Percentiles rank a stretch among this genome's conserved stretches.
Conservation (phyloP, 768 basidiomycete genomes). For the Infundibulicybe gibba region DNA sequence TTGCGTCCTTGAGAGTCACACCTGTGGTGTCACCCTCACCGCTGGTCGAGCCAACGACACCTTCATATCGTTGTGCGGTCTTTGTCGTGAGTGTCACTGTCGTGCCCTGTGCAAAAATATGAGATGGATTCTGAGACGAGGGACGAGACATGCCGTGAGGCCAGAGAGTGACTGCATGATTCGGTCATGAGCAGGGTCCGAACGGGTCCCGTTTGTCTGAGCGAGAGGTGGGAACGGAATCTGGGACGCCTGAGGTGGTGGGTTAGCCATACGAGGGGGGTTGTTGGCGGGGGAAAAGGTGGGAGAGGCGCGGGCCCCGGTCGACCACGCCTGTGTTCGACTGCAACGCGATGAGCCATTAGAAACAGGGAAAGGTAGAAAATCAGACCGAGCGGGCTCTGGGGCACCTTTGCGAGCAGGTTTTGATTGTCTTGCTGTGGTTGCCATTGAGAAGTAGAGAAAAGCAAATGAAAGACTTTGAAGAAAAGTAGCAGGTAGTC, state of each 20-base stretch:
- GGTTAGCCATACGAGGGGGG: constrained; percentile 30
- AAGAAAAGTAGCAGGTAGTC: constrained; percentile 27
- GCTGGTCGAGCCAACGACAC: constrained; percentile 57
- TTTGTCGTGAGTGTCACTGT: constrained; percentile 76
- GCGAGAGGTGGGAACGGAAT: constrained; percentile 41
- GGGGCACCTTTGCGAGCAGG: constrained; percentile 58
- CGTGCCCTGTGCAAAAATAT: constrained; percentile 45
- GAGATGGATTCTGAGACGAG: constrained; percentile 1
- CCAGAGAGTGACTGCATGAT: constrained; percentile 64
- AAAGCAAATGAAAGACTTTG: constrained; percentile 26
- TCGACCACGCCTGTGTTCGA: constrained; percentile 53
- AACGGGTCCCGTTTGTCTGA: constrained; percentile 45
- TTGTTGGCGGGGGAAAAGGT: constrained; percentile 58
- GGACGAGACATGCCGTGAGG: constrained; percentile 53
- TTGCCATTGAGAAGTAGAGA: constrained; percentile 47
- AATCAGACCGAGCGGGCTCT: constrained; percentile 46
- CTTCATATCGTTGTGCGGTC: constrained; percentile 70
- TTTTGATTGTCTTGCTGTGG: constrained; percentile 62
- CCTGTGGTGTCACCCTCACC: constrained; percentile 68
- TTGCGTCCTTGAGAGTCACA: constrained; percentile 73
- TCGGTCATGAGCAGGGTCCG: constrained; percentile 52
- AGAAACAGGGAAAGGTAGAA: constrained; percentile 9
- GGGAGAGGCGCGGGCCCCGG: constrained; percentile 63
- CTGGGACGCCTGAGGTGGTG: constrained; percentile 28
- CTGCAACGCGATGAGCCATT: constrained; percentile 27